A percentile compares a stretch with the other conserved stretches of the same genome.
These are phyloP conservation scores for Fagopyrum esculentum DNA, from an alignment of 148 eudicot genomes.

Conservation along the genomic window DNA sequence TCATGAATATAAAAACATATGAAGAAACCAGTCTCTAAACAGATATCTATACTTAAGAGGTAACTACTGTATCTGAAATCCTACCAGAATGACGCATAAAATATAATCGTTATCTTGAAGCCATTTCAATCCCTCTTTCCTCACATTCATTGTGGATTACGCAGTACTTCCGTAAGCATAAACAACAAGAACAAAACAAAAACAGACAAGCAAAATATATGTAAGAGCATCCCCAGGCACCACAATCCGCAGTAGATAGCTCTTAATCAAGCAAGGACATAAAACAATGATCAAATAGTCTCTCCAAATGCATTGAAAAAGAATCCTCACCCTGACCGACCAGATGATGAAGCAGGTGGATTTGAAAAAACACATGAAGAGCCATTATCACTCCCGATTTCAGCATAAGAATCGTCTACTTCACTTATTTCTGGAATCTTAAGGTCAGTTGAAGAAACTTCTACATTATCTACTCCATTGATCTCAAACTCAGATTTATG, in stretches of 20 bases:
- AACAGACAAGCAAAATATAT: background rate
- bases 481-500: constrained; percentile 16
- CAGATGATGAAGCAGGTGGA: constrained; percentile 36
- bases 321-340: constrained; percentile 34
- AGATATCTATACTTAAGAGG: background rate
- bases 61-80: background rate
- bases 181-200: background rate
- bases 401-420: background rate
- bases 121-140: constrained; percentile 1
- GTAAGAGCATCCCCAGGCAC: background rate
- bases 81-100: background rate
- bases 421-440: background rate
- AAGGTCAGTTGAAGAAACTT: background rate
- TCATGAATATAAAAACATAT: background rate
- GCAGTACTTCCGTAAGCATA: background rate
- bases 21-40: background rate
- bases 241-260: background rate
- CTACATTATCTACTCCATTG: constrained; percentile 14
- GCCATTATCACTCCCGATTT: background rate
- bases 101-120: background rate
- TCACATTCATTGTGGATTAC: background rate
- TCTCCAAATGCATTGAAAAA: background rate
- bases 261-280: background rate
- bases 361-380: constrained; percentile 21
- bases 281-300: background rate